Base-by-base conservation (phyloP, 768 basidiomycete species). In the Xerocomus spinulosus region DNA sequence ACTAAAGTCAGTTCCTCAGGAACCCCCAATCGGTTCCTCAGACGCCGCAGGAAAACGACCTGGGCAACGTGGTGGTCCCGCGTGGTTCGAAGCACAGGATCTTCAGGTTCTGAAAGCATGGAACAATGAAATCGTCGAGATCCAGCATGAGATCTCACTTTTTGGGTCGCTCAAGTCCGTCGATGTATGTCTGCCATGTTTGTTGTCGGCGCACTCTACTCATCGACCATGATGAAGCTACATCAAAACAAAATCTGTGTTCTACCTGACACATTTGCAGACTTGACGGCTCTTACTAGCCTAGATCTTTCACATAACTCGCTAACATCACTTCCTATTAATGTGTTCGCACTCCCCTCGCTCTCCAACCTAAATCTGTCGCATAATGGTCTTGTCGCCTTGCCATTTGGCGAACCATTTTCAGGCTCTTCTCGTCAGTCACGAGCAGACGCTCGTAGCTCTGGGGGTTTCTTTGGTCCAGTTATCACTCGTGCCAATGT, bases 61-160 rank as follows among this genome's bases (percentile, higher is more conserved):
- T 9, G 71, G 69, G 26, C 71, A 74, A 44, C 70, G 68, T 26
- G 69, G 73, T 40, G 55, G 58, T 18, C 80, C 85, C 12, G 73
- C 85, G 1, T 89, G 89, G 87, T 92, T 82, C 56, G 88, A 91
- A 60, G 84, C 84, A 2, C 83, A 86, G 60, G 89, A 92, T 65
- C 68, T 92, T 18, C 77, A 79, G 30, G 70, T 85, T 5, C 68
- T 92, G 35, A 91, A 89, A 60, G 82, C 81, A 14, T 85, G 84
- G 79, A 85, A 82, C 57, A 92, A 92, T 57, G 82, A 85, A 17
- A 90, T 92, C 34, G 53, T 76, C 15, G 85, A 87, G 58, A 74
- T 92, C 24, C 89, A 91, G 54, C 82, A 81, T 20, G 90, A 92
- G 62, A 83, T 92, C 13, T 85, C 85, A 0, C 73, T 91, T 37